Percentiles rank a stretch among this genome's conserved stretches.
These are phyloP conservation scores for Cystoderma amianthinum DNA, from an alignment of 768 basidiomycete genomes.

Conservation along the genomic window DNA sequence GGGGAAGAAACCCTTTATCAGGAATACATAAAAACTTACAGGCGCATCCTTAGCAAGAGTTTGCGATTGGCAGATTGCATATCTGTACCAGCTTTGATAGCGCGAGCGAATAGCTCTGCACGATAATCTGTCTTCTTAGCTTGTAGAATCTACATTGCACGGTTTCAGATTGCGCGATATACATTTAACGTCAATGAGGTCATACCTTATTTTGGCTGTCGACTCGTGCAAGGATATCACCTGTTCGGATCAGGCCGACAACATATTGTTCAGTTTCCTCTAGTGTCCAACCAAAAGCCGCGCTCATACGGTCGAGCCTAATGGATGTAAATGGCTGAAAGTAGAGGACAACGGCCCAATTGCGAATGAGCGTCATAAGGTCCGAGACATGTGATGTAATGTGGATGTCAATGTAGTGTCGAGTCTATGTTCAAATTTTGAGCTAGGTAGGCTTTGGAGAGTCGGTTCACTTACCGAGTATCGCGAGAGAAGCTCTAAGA, in stretches of 20 bases:
- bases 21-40: conserved; percentile 43
- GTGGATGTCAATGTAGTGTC: conserved; percentile 75
- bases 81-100: conserved; percentile 65
- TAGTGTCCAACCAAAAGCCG: conserved; percentile 78
- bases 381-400: conserved; percentile 59
- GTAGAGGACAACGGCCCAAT: conserved; percentile 78
- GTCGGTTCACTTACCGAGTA: conserved; percentile 66
- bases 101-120: conserved; percentile 66
- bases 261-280: conserved; percentile 69
- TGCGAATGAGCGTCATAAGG: conserved; percentile 64
- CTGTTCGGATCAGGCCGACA: conserved; percentile 69
- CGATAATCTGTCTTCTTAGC: conserved; percentile 78
- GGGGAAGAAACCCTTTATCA: background rate
- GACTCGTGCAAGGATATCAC: conserved; percentile 75
- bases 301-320: conserved; percentile 75
- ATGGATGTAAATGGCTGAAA: conserved; percentile 89
- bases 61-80: conserved; percentile 73
- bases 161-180: conserved; percentile 1
- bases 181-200: conserved; percentile 3
- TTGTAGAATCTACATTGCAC: conserved; percentile 53
- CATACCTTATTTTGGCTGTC: conserved; percentile 85
- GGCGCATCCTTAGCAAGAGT: conserved; percentile 71
- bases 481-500: conserved; percentile 65
- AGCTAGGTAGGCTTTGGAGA: too few species aligned
- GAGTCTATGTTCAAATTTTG: conserved; percentile 51